Evolutionary conservation across 768 basidiomycete genomes (phyloP).

Genomic region (Phanerochaete sordida): DNA sequence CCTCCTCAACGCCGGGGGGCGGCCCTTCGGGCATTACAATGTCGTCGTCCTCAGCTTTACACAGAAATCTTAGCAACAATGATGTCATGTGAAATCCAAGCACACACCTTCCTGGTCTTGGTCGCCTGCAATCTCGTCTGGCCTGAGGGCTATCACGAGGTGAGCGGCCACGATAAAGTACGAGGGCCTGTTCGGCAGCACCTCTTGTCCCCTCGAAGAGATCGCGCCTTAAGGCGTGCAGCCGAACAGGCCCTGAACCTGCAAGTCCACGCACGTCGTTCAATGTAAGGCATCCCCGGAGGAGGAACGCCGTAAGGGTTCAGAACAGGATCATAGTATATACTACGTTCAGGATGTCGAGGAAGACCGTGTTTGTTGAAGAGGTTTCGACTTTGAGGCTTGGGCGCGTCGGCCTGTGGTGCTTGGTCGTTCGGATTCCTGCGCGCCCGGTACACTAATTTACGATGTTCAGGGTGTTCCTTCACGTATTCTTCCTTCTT

Average conservation of each 20-base stretch:
- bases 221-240: too few species aligned
- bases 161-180: neutral
- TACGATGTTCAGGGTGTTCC: slow-evolving; percentile 90
- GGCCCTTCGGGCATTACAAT: slow-evolving; percentile 63
- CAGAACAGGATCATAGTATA: slow-evolving; percentile 91
- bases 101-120: slow-evolving; percentile 43
- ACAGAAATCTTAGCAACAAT: too few species aligned
- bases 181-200: too few species aligned
- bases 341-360: slow-evolving; percentile 84
- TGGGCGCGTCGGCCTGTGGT: slow-evolving; percentile 37
- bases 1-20: slow-evolving; percentile 51
- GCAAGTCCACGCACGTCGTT: slow-evolving; percentile 69
- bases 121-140: slow-evolving; percentile 46
- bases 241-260: too few species aligned
- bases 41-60: slow-evolving; percentile 59
- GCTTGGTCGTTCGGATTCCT: slow-evolving; percentile 39
- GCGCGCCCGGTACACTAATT: slow-evolving; percentile 69
- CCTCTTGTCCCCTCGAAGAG: too few species aligned
- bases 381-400: slow-evolving; percentile 53
- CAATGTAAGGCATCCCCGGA: slow-evolving; percentile 95
- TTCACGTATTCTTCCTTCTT: slow-evolving; percentile 91
- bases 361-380: slow-evolving; percentile 86
- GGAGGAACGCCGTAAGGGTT: slow-evolving; percentile 93
- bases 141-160: slow-evolving; percentile 45
- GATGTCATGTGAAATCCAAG: neutral